Base-by-base conservation (phyloP, 192 early-diverging fungal species). In the Spizellomyces punctatus region DNA sequence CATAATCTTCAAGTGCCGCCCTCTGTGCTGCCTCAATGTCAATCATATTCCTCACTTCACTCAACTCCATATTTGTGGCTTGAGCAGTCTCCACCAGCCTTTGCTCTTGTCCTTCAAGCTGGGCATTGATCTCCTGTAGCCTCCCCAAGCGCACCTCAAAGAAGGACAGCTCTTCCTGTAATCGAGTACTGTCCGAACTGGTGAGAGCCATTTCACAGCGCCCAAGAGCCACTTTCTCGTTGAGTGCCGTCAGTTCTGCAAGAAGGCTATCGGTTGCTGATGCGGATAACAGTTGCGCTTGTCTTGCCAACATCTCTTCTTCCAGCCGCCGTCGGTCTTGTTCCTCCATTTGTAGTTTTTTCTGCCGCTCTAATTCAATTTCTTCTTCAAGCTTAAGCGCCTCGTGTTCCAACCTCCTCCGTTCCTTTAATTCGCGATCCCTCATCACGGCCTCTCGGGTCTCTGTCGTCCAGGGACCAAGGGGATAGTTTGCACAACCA, bases 11-110 rank as follows among this genome's bases (percentile, higher is more conserved):
- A 0, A 54, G 50, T 19, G 50, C 50, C 12, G 50, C 50, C 17
- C 50, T 54, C 50, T 54, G 50, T 19, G 50, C 50, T n/a, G 50
- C 50, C 50, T 54, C 50, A 54, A 54, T 54, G 14, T 54, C 50
- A 54, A 54, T 54, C 50, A 54, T 54, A 19, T 54, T 54, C 50
- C 50, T 54, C 14, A 54, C 17, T 19, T 54, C 50, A 12, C 14
- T n/a, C 50, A 54, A 54, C 17, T 54, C 50, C 12, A 19, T 54
- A 54, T 54, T 54, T 19, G 17, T 54, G 12, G 50, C 50, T 19
- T 54, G 50, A n/a, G 50, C 50, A n/a, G 50, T 19, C 14, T 54
- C 17, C 50, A 54, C 17, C 50, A 54, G 17, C 14, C 17, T 54
- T 12, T 12, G 12, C 14, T 54, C 50, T 12, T 54, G 50, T 19